Evolutionary conservation across 2,329 filamentous ascomycete genomes (phyloP).

Genomic region (Penicillium paneum): DNA sequence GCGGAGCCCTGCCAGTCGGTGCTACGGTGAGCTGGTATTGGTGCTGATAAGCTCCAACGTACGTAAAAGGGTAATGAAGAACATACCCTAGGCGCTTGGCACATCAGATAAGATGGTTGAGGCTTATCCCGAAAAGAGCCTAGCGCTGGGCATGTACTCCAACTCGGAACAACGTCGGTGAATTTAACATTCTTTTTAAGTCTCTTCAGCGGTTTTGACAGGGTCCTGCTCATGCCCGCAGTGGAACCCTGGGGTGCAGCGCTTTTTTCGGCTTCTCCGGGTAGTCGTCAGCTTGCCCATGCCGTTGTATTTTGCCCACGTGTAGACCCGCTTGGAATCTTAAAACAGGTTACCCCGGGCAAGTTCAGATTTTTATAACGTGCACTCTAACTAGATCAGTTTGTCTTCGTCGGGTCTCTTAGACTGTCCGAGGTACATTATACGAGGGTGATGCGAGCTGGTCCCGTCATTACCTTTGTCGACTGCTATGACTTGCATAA

Average conservation of each 20-base stretch:
- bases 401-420: neutral
- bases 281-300: neutral
- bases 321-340: neutral
- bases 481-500: neutral
- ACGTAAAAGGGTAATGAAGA: neutral
- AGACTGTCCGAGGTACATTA: neutral
- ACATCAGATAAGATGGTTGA: conserved; percentile 15
- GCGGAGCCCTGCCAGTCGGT: neutral
- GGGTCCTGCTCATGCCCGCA: too few relatives aligned
- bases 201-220: too few relatives aligned
- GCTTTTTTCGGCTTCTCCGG: neutral
- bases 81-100: neutral
- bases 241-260: too few relatives aligned
- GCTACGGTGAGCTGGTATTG: neutral
- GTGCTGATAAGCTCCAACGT: neutral
- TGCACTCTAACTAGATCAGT: too few relatives aligned
- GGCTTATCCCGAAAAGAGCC: neutral
- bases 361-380: neutral
- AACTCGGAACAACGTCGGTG: conserved; percentile 10
- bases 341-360: neutral
- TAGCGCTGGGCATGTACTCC: neutral
- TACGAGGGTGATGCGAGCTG: neutral
- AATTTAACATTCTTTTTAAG: neutral
- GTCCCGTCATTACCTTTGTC: neutral
- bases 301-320: neutral